These are phyloP conservation scores for Eucalyptus cloeziana DNA, from an alignment of 345 rosid genomes.

Conservation along the genomic window DNA sequence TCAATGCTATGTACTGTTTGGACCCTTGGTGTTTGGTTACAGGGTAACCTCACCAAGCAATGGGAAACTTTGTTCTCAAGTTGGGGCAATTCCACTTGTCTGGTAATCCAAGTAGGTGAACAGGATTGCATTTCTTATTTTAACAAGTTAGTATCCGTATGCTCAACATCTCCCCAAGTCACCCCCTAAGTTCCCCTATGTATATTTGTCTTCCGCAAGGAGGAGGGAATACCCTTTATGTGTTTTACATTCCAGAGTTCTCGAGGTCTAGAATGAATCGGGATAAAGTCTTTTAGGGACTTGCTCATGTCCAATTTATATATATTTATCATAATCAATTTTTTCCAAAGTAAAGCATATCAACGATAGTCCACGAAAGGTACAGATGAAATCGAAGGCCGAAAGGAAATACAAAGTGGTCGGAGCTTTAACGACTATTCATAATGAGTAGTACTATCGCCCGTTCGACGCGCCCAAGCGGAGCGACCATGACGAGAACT, in stretches of 20 bases:
- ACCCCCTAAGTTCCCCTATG: too few species aligned
- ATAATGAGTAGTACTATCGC: neutral
- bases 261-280: too few species aligned
- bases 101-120: too few species aligned
- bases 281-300: too few species aligned
- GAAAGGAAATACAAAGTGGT: neutral
- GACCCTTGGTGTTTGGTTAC: too few species aligned
- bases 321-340: neutral
- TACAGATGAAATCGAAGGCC: neutral
- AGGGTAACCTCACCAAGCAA: too few species aligned
- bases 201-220: too few species aligned
- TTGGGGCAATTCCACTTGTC: too few species aligned
- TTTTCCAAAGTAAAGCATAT: neutral
- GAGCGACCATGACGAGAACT: neutral
- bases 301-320: neutral
- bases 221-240: too few species aligned
- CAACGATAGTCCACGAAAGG: neutral
- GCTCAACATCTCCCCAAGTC: too few species aligned
- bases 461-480: neutral
- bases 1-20: neutral
- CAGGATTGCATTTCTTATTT: accelerated
- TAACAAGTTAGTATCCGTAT: accelerated
- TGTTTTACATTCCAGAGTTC: too few species aligned
- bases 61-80: too few species aligned
- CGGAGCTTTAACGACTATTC: neutral